phyloP scores from a whole-genome alignment of 2,329 filamentous ascomycete species.

The Pochonia chlamydosporia region DNA sequence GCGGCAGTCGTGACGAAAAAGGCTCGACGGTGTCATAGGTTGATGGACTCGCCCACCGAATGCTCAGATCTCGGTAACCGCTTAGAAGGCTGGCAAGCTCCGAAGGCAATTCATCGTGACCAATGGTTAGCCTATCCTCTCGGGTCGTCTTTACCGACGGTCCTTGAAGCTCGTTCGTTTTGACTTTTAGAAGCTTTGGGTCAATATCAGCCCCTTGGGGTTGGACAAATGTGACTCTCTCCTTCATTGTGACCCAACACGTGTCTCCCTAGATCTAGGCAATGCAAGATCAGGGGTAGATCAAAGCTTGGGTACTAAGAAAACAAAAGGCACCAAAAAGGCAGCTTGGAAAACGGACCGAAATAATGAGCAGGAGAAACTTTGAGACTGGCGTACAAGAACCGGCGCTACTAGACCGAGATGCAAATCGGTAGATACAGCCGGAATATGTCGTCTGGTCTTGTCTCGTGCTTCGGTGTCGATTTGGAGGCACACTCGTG shows the following conservation, averaged over 20 bases:
- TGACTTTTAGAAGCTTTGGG: constrained; percentile 56
- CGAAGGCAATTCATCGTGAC: constrained; percentile 65
- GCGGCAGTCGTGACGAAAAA: constrained; percentile 67
- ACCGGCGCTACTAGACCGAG: not conserved
- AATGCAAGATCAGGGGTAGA: not conserved
- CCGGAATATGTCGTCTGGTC: not conserved
- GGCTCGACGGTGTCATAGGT: constrained; percentile 59
- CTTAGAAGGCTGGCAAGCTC: constrained; percentile 59
- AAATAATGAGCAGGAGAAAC: too few species aligned
- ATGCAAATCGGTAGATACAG: not conserved
- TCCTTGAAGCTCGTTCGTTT: constrained; percentile 47
- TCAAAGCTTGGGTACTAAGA: not conserved
- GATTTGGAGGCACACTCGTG: not conserved
- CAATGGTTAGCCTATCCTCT: constrained; percentile 73
- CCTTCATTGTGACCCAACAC: constrained; percentile 51
- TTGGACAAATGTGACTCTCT: constrained; percentile 75
- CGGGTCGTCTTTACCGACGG: constrained; percentile 59
- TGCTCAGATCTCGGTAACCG: constrained; percentile 64
- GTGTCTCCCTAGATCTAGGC: not conserved
- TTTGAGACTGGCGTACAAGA: not conserved
- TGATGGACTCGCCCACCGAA: constrained; percentile 66
- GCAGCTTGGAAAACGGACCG: not conserved
- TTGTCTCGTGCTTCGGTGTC: constrained; percentile 8
- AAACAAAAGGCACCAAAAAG: not conserved
- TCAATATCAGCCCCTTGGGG: constrained; percentile 58